These are phyloP conservation scores for Mercurialis annua DNA, from an alignment of 345 rosid genomes.

Conservation along the genomic window DNA sequence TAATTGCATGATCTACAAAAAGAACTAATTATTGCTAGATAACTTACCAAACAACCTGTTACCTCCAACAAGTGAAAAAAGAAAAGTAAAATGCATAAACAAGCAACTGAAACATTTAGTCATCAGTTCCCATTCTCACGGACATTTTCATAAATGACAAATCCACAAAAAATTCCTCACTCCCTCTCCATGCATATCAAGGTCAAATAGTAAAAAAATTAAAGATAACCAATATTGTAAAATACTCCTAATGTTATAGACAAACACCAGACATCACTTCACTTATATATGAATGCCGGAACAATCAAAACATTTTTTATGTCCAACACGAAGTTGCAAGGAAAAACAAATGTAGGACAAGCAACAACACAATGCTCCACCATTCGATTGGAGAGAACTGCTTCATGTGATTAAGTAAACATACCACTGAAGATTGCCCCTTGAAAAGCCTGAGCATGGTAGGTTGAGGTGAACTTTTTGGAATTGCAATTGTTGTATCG, in stretches of 20 bases:
- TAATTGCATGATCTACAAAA: background rate
- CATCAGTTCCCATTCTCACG: background rate
- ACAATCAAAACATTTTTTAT: background rate
- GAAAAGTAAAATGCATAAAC: background rate
- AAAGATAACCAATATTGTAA: background rate
- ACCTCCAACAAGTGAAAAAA: background rate
- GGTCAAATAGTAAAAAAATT: background rate
- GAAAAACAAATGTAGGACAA: background rate
- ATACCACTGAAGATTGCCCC: constrained; percentile 90
- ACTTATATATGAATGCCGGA: background rate
- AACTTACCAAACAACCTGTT: background rate
- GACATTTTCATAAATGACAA: background rate
- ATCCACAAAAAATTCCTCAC: background rate
- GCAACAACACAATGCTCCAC: background rate
- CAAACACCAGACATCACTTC: background rate
- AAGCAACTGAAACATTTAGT: background rate
- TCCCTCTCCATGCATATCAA: background rate
- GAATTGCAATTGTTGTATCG: constrained; percentile 83
- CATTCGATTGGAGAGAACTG: constrained; percentile 12
- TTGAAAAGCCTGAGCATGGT: constrained; percentile 82
- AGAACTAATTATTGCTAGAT: background rate
- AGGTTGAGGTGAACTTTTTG: constrained; percentile 74
- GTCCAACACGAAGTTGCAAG: background rate
- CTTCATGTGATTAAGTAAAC: constrained; percentile 9
- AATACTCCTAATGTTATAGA: background rate